Conservation (phyloP, 371 early-diverging fungal species). For the Mortierella sp. region DNA sequence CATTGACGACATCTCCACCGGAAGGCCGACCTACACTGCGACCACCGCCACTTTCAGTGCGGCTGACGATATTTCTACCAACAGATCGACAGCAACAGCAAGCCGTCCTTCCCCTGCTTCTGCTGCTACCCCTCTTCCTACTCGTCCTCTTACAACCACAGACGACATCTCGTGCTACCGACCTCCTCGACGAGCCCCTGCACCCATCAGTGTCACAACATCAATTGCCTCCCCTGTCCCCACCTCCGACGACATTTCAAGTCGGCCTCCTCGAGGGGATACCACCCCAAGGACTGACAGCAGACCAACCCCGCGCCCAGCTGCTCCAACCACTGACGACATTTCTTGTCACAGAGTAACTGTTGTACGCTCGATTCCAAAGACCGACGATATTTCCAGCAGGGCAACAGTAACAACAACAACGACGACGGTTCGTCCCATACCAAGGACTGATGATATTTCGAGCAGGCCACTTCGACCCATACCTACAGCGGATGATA, state of each 20-base stretch:
- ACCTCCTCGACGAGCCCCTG: background rate
- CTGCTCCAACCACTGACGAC: background rate
- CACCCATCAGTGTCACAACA: background rate
- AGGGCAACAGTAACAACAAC: too few relatives aligned
- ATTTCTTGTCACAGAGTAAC: background rate
- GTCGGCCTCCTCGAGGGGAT: background rate
- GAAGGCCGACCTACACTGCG: background rate
- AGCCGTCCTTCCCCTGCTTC: background rate
- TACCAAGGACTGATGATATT: background rate
- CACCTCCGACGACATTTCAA: background rate
- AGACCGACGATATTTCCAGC: background rate
- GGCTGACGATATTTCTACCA: background rate
- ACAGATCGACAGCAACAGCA: background rate
- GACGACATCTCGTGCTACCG: constrained; percentile 2
- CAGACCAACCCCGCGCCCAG: background rate
- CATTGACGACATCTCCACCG: constrained; percentile 1
- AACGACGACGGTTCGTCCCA: background rate
- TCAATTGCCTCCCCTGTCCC: background rate
- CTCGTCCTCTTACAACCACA: background rate
- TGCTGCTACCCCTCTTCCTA: background rate
- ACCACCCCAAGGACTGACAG: background rate
- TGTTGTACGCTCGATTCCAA: background rate
- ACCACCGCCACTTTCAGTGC: background rate
- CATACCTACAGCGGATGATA: background rate
- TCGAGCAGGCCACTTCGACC: background rate